Conservation (phyloP, 345 rosid genomes). For the Syzygium oleosum region DNA sequence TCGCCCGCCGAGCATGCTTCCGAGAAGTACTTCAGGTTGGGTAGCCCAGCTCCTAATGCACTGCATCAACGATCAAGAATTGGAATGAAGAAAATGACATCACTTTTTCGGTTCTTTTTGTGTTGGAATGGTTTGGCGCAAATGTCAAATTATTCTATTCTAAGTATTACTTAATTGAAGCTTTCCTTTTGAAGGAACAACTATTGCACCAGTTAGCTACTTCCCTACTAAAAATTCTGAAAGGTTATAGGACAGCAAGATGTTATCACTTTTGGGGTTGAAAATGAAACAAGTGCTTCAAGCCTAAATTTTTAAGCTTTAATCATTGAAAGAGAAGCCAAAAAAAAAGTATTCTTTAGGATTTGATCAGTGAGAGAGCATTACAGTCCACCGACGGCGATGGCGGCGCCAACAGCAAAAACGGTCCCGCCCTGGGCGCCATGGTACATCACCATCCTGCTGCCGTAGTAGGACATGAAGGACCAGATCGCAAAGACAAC, state of each 20-base stretch:
- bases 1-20: slow-evolving; percentile 73
- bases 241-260: not conserved
- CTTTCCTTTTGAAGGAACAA: not conserved
- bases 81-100: not conserved
- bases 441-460: slow-evolving; percentile 17
- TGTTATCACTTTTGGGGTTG: not conserved
- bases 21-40: slow-evolving; percentile 60
- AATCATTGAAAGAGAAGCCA: not conserved
- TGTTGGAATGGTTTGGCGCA: not conserved
- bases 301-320: not conserved
- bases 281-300: not conserved
- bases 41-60: slow-evolving; percentile 55
- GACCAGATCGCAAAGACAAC: slow-evolving; percentile 12
- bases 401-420: slow-evolving; percentile 9
- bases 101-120: not conserved
- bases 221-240: not conserved
- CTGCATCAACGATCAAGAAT: slow-evolving; percentile 15
- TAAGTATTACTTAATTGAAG: not conserved
- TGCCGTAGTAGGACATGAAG: slow-evolving; percentile 11
- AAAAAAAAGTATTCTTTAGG: not conserved
- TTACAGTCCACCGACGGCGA: slow-evolving; percentile 14
- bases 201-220: not conserved
- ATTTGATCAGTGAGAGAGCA: slow-evolving; percentile 16
- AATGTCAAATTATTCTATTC: not conserved
- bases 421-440: slow-evolving; percentile 13